Percentiles rank a stretch among this genome's conserved stretches.
These are phyloP conservation scores for Austropuccinia psidii DNA, from an alignment of 1,284 basidiomycete genomes.

Conservation along the genomic window DNA sequence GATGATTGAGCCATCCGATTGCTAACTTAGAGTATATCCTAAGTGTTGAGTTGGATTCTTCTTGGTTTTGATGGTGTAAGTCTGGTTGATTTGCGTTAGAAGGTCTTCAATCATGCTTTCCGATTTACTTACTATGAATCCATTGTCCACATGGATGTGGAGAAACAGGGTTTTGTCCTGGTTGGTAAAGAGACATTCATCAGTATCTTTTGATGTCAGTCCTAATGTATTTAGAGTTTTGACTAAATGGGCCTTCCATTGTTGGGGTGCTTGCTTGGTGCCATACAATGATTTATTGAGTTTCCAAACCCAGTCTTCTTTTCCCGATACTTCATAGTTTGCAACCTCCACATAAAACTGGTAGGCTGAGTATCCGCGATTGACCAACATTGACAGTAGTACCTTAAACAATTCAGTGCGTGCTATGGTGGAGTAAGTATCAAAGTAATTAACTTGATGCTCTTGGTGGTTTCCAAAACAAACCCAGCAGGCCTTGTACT, in stretches of 20 bases:
- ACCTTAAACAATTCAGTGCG: too few species aligned
- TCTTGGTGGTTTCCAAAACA: background rate
- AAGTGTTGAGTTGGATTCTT: background rate
- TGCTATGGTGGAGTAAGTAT: too few species aligned
- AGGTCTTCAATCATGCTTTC: background rate
- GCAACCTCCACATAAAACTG: too few species aligned
- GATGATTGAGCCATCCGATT: background rate
- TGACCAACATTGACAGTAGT: too few species aligned
- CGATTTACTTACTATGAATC: background rate
- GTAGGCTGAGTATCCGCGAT: too few species aligned
- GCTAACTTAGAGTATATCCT: background rate
- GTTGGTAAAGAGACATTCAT: background rate
- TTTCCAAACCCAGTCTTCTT: background rate
- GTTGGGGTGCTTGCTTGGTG: background rate
- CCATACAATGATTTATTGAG: conserved; percentile 2
- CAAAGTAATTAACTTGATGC: background rate
- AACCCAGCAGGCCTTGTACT: conserved; percentile 1
- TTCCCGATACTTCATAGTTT: background rate
- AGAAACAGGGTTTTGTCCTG: background rate
- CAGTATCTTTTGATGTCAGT: background rate
- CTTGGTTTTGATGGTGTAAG: background rate
- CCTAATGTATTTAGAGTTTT: background rate
- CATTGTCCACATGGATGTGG: conserved; percentile 11
- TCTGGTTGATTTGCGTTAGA: background rate
- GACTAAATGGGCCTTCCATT: background rate